These are phyloP conservation scores for Stentor roeselii DNA, from an alignment of 73 alveolate species.

Conservation along the genomic window DNA sequence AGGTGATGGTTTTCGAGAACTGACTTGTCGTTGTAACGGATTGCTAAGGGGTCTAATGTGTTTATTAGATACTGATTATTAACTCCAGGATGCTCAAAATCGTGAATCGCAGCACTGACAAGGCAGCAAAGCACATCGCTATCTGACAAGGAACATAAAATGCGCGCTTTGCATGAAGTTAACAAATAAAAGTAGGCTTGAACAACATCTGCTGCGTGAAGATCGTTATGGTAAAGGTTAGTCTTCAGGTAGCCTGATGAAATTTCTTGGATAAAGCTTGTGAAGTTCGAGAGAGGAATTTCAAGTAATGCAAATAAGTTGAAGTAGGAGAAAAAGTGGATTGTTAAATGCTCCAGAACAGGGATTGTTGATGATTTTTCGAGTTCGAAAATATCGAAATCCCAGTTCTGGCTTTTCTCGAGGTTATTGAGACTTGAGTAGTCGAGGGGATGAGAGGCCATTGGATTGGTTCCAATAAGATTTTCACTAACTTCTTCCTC, in stretches of 20 bases:
- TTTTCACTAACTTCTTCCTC: neutral
- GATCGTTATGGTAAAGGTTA: conserved; percentile 50
- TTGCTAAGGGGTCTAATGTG: conserved; percentile 56
- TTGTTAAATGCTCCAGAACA: neutral
- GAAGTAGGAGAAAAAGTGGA: neutral
- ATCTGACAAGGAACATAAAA: neutral
- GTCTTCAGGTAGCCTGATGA: conserved; percentile 21
- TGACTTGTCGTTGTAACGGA: conserved; percentile 58
- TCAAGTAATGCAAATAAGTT: neutral
- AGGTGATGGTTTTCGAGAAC: conserved; percentile 79
- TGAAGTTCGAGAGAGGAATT: neutral
- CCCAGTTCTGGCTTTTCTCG: neutral
- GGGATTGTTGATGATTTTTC: neutral
- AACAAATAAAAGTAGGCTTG: conserved; percentile 45
- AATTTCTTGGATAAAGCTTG: neutral
- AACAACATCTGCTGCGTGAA: conserved; percentile 68
- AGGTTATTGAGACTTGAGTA: neutral
- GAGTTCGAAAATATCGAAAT: neutral
- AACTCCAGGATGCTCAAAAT: conserved; percentile 75
- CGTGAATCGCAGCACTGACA: conserved; percentile 59
- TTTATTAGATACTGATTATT: conserved; percentile 58
- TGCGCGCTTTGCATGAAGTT: conserved; percentile 9
- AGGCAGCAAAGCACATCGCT: neutral
- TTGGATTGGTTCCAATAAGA: neutral
- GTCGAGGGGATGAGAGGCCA: neutral